A percentile compares a stretch with the other conserved stretches of the same genome.
Evolutionary conservation across 495 filamentous ascomycete species (phyloP).

Genomic region (Rhypophila decipiens): DNA sequence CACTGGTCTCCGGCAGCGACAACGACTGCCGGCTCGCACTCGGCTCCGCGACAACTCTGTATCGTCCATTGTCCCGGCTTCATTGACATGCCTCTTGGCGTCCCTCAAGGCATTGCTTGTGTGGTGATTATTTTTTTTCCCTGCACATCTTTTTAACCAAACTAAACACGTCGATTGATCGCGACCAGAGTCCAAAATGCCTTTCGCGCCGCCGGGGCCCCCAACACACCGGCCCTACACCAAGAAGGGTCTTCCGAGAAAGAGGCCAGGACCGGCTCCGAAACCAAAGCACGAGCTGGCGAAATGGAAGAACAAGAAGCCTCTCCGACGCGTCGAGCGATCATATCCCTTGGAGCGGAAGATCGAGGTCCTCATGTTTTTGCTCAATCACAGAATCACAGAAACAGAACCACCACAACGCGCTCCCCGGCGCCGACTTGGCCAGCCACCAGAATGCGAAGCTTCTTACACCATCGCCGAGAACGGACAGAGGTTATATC

Average conservation of each 20-base stretch:
- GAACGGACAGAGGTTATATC: slow-evolving; percentile 14
- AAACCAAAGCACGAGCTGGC: slow-evolving; percentile 15
- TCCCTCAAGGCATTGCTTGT: no score
- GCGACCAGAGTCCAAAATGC: no score
- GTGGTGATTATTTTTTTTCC: no score
- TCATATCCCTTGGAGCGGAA: slow-evolving; percentile 20
- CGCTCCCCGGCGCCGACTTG: slow-evolving; percentile 15
- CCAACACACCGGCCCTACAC: slow-evolving; percentile 6
- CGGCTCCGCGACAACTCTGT: no score
- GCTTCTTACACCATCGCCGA: background rate
- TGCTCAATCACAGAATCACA: slow-evolving; percentile 20
- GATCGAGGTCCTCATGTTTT: slow-evolving; percentile 23
- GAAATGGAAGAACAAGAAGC: slow-evolving; percentile 13
- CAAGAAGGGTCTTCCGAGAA: slow-evolving; percentile 7
- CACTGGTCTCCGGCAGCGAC: no score
- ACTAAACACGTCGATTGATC: no score
- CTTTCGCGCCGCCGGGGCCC: background rate
- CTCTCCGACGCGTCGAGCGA: slow-evolving; percentile 15
- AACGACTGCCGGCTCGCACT: no score
- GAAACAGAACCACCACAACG: slow-evolving; percentile 2
- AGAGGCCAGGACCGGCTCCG: slow-evolving; percentile 13
- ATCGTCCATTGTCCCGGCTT: no score
- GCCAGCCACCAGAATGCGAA: slow-evolving; percentile 15
- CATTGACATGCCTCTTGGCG: no score
- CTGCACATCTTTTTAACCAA: no score